A percentile compares a stretch with the other conserved stretches of the same genome.
Conservation (phyloP, 306 rosid genomes). For the Rosa chinensis region DNA sequence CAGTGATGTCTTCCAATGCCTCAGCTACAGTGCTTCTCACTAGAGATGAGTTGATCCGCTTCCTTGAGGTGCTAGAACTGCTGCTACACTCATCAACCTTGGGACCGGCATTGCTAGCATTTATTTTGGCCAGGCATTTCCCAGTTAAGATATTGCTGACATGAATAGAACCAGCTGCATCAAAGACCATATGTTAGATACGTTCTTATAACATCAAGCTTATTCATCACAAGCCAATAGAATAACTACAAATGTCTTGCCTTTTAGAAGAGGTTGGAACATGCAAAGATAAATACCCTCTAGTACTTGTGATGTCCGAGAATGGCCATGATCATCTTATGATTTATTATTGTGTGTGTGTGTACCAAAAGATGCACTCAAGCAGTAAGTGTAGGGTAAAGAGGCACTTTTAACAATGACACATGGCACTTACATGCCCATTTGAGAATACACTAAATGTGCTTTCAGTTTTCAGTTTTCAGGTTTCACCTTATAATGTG, state of each 20-base stretch:
- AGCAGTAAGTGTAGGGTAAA: neutral
- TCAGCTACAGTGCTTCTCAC: constrained; percentile 61
- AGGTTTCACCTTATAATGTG: neutral
- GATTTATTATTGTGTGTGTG: neutral
- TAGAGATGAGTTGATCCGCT: constrained; percentile 32
- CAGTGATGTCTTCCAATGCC: constrained; percentile 82
- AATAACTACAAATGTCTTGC: neutral
- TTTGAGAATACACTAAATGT: neutral
- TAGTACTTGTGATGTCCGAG: neutral
- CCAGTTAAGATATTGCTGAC: constrained; percentile 82
- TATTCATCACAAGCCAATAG: neutral
- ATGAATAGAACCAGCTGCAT: constrained; percentile 72
- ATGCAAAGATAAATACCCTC: neutral
- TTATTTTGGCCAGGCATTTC: constrained; percentile 71
- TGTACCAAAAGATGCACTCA: neutral
- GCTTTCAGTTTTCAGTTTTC: neutral
- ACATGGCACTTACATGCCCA: neutral
- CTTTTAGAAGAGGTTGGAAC: neutral
- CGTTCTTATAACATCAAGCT: neutral
- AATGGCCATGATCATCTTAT: neutral
- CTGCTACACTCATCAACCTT: constrained; percentile 36
- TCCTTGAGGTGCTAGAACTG: constrained; percentile 42
- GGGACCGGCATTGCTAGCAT: constrained; percentile 39
- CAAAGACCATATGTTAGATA: constrained; percentile 22
- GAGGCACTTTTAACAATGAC: neutral